phyloP scores from a whole-genome alignment of 257 asterid genomes.

The Ilex asprella region DNA sequence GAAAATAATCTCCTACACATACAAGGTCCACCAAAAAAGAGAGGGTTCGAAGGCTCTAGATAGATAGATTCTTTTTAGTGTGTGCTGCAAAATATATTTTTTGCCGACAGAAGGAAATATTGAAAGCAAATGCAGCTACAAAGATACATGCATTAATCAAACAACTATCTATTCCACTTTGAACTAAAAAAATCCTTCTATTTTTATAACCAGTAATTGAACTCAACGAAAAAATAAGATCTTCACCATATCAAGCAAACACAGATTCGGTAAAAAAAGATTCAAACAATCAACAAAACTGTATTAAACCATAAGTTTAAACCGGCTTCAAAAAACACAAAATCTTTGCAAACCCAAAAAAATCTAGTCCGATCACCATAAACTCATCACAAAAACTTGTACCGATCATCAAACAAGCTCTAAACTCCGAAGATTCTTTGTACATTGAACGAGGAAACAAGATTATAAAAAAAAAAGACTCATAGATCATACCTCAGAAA shows the following conservation, averaged over 20 bases:
- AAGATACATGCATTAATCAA: not conserved
- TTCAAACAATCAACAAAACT: not conserved
- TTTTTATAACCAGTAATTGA: not conserved
- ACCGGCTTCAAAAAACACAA: too few species aligned
- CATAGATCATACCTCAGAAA: constrained; percentile 34
- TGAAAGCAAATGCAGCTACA: constrained; percentile 10
- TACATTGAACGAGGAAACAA: constrained; percentile 12
- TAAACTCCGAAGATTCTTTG: constrained; percentile 4
- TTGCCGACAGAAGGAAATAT: not conserved
- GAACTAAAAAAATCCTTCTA: not conserved
- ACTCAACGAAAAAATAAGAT: not conserved
- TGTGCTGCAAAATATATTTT: not conserved
- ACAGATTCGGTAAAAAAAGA: not conserved
- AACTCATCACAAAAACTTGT: constrained; percentile 3
- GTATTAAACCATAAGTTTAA: not conserved
- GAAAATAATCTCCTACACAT: not conserved
- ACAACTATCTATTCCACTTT: not conserved
- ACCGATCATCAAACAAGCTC: constrained; percentile 30
- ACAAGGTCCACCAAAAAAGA: too few species aligned
- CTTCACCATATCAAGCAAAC: not conserved
- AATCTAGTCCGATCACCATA: not conserved
- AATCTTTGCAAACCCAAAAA: not conserved
- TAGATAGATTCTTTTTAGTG: not conserved
- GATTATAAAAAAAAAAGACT: constrained; percentile 11
- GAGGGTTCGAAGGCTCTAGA: too few species aligned